Base-by-base conservation (phyloP, 1,284 basidiomycete genomes). In the Psilocybe mexicana region DNA sequence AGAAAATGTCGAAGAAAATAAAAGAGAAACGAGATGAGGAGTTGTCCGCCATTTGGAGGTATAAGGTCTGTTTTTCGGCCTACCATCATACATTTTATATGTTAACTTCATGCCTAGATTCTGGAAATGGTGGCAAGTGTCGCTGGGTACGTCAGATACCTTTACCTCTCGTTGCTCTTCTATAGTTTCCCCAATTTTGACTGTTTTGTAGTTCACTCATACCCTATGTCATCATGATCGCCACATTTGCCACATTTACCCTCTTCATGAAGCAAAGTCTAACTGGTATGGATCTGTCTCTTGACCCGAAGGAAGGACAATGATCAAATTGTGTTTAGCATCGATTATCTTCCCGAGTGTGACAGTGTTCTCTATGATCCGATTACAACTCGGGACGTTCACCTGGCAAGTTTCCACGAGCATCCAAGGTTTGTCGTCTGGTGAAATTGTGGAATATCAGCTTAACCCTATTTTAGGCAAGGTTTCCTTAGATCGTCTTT, bases 141-240 rank as follows among this genome's bases (percentile, higher is more conserved):
- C 10, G 63, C 75, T 63, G 79, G 79, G 78, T 79, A 55, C 25
- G 67, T 60, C 18, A 18, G 18, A 18, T 18, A 18, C 18, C 46
- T 63, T 70, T 18, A 62, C 70, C 26, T 24, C 11, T n/a, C 28
- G 6, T 33, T 33, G 10, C 23, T 52, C n/a, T 26, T 35, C 43
- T 28, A 6, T 30, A 26, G 18, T 18, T 33, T 51, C 23, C 12
- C 4, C 14, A 35, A 40, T 11, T 14, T 33, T 33, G 8, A 33
- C 38, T 50, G 38, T 24, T 45, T 18, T 45, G 2, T 60, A 88
- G 85, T 68, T 82, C 77, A 60, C 52, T 84, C 44, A 81, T 91
- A 42, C 88, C 90, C 0, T 73, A 88, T 2, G 60, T 85, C 36
- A 85, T 84, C n/a, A 92, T 92, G 82, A 68, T 85, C 38, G 78